phyloP scores from a whole-genome alignment of 768 basidiomycete genomes.

The Kwoniella europaea region DNA sequence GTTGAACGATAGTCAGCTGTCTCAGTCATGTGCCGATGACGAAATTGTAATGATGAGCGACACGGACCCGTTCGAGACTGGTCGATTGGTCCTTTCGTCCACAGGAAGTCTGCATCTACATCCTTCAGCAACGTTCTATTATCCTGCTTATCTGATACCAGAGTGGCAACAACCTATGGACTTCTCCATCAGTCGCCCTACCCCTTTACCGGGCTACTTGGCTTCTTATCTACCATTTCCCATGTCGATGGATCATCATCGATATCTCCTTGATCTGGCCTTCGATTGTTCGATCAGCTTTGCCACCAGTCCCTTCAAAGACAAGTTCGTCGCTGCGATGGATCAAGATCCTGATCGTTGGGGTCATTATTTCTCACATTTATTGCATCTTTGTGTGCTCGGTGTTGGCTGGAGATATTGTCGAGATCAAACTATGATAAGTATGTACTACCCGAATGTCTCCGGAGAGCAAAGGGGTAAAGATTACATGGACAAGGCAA shows the following conservation, averaged over 20 bases:
- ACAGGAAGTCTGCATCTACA: slow-evolving; percentile 5
- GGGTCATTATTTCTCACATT: neutral
- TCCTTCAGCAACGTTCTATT: neutral
- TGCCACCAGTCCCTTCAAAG: neutral
- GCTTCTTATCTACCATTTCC: slow-evolving; percentile 6
- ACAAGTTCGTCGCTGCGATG: neutral
- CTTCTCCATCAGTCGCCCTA: neutral
- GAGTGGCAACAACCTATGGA: neutral
- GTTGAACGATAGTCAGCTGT: neutral
- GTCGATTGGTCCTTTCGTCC: neutral
- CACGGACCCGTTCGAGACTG: neutral
- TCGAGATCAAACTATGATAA: neutral
- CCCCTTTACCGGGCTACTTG: slow-evolving; percentile 1
- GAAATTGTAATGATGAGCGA: no score
- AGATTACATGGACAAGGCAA: slow-evolving; percentile 1
- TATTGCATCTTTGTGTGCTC: slow-evolving; percentile 1
- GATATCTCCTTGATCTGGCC: neutral
- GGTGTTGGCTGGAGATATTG: slow-evolving; percentile 1
- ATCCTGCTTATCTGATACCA: neutral
- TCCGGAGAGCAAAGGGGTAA: neutral
- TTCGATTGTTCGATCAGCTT: neutral
- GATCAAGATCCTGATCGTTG: neutral
- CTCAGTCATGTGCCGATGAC: neutral
- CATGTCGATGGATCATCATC: slow-evolving; percentile 1
- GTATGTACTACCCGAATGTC: neutral